Evolutionary conservation across 768 basidiomycete genomes (phyloP).

Genomic region (Phylloporus sp.): DNA sequence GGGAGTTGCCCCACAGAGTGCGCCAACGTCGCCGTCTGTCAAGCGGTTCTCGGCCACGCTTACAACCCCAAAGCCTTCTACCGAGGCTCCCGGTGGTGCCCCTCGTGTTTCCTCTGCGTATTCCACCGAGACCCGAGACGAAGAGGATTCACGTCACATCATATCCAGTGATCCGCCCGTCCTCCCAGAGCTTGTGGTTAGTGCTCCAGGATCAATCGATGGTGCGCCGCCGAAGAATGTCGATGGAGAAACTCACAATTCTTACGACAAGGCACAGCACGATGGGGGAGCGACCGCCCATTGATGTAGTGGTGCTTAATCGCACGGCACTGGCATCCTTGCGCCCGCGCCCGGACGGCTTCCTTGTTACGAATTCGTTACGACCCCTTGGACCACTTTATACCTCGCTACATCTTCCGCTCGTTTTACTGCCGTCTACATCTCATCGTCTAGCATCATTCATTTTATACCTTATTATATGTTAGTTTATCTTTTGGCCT

Average conservation of each 20-base stretch:
- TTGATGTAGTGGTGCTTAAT: slow-evolving; percentile 3
- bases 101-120: slow-evolving; percentile 29
- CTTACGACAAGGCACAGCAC: slow-evolving; percentile 19
- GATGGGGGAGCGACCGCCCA: slow-evolving; percentile 19
- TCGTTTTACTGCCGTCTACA: slow-evolving; percentile 13
- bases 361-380: background rate
- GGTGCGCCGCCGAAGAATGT: slow-evolving; percentile 19
- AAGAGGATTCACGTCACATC: slow-evolving; percentile 18
- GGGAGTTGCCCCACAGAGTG: slow-evolving; percentile 9
- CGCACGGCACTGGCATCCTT: background rate
- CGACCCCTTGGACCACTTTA: slow-evolving; percentile 2
- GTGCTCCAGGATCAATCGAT: slow-evolving; percentile 31
- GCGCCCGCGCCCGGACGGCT: background rate
- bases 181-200: slow-evolving; percentile 33
- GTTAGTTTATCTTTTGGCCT: background rate
- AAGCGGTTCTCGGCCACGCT: slow-evolving; percentile 22
- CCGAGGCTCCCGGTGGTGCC: slow-evolving; percentile 14
- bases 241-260: slow-evolving; percentile 10
- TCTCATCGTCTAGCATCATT: background rate
- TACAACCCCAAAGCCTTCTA: slow-evolving; percentile 27
- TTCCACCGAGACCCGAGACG: slow-evolving; percentile 28
- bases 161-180: slow-evolving; percentile 30
- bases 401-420: slow-evolving; percentile 3
- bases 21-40: slow-evolving; percentile 21
- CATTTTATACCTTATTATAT: slow-evolving; percentile 8